Base-by-base conservation (phyloP, 768 basidiomycete genomes). In the Leccinum ochraceum region DNA sequence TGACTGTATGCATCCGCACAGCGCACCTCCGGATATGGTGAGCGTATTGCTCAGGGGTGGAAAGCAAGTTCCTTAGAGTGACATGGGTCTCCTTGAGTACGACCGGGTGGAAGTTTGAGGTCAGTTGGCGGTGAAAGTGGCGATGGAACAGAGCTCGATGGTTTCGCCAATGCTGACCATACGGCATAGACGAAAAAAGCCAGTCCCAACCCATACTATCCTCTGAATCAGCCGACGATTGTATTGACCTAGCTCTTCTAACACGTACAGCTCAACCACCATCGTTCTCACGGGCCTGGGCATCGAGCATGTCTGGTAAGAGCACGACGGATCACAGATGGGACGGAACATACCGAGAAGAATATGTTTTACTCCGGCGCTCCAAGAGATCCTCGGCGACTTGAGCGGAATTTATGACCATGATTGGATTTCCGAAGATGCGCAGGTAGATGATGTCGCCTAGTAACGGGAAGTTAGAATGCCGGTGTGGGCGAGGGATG, bases 381-480 rank as follows among this genome's bases (percentile, higher is more conserved):
- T 83, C 80, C 28, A 84, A 70, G 7, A 83, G 75, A 30, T 83
- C 80, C 16, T 73, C 66, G 14, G 78, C 75, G 2, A 72, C 77
- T 59, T 71, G 63, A 36, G 74, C 70, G 14, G 81, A 77, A 60
- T 81, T 83, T 13, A 84, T 67, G 22, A 83, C 69, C 48, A 83
- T 69, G 53, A 84, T 72, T 14, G 80, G 79, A 60, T 81, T 80
- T 20, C 80, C 79, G 53, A 80, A 74, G 26, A 80, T 65, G 39
- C 71, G 69, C 42, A 83, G 68, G 60, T 80, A 80, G 26, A 82
- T 76, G 28, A 82, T 60, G 63, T 83, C 81, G n/a, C 82, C 81
- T 81, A 53, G 20, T 37, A 58, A 59, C 26, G 58, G 46, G 24
- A 52, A 30, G 30, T 62, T 26, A 53, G 54, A 22, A 14, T 6